Percentiles rank a stretch among this genome's conserved stretches.
Evolutionary conservation across 106 monocot species (phyloP).

Genomic region (Dendrobium huoshanense): DNA sequence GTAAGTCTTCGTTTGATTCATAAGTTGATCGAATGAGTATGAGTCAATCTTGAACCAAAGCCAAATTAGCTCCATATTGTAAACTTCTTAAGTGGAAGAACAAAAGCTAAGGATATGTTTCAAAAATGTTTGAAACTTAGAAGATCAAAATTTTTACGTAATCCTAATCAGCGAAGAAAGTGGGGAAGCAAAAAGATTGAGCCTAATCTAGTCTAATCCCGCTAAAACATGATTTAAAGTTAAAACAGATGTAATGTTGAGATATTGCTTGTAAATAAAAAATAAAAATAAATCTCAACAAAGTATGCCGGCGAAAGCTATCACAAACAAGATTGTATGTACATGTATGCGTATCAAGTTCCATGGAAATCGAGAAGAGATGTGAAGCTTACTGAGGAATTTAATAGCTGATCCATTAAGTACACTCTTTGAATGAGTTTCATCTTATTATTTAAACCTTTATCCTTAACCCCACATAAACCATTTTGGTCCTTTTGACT

Average conservation of each 20-base stretch:
- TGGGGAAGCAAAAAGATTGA: background rate
- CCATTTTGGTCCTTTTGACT: background rate
- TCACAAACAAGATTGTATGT: background rate
- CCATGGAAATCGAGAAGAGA: background rate
- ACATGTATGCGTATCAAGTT: background rate
- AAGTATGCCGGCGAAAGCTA: background rate
- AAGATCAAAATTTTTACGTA: background rate
- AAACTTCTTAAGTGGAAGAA: background rate
- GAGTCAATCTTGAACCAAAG: background rate
- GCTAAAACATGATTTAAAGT: background rate
- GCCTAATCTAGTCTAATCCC: background rate
- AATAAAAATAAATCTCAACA: background rate
- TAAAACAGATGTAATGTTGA: background rate
- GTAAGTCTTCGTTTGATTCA: background rate
- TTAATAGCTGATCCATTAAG: background rate
- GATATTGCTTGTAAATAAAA: background rate
- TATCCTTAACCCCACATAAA: background rate
- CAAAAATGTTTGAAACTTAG: background rate
- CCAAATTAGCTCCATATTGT: background rate
- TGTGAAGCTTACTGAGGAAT: background rate
- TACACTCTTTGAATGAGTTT: background rate
- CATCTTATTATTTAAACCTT: background rate
- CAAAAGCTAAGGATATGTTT: background rate
- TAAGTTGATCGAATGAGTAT: background rate
- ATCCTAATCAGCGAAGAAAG: background rate